Evolutionary conservation across 116 monocot genomes (phyloP), one percentile per base, ranked within the genome.

Genomic region (Papilionanthe hybrid): DNA sequence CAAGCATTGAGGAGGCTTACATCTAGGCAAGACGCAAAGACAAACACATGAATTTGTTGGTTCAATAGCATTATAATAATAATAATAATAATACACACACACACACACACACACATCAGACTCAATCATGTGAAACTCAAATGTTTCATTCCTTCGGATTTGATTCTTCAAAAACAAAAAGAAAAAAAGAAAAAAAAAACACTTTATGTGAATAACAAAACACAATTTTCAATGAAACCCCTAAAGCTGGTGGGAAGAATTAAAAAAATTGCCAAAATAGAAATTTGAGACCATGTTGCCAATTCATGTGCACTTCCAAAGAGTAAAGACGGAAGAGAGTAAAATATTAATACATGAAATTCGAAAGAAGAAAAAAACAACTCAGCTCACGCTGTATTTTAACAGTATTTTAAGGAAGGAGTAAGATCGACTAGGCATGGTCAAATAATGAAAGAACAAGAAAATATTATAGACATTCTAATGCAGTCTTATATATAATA

Each of bases 281-380:
- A 74, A 82, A 82, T 77, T 82, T 69, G 77, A 77, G 67, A 82
- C 49, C 63, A 60, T 47, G 72, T 81, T 81, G 81, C 81, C 28
- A 81, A 75, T 58, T 44, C 42, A 77, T 82, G 68, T 30, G 79
- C 79, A 79, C 48, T 77, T 71, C 69, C 77, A 77, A 25, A 76
- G 77, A 19, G 45, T 6, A 55, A 66, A 82, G 69, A 82, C 76
- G 55, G 77, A 76, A 77, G 77, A 77, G 53, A 68, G 42, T 53
- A 82, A 50, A 77, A 82, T n/a, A 77, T 71, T 82, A 77, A 58
- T 27, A 80, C 44, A 28, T 60, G 55, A 43, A 41, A 9, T 43
- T 65, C 49, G 28, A 19, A 68, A 48, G 28, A 7, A 67, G 13
- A 45, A 67, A 67, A n/a, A 37, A 68, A 37, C 47, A 7, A 68